Evolutionary conservation across 75 land plant genomes (phyloP).

Genomic region (Chamaecyparis obtusa): DNA sequence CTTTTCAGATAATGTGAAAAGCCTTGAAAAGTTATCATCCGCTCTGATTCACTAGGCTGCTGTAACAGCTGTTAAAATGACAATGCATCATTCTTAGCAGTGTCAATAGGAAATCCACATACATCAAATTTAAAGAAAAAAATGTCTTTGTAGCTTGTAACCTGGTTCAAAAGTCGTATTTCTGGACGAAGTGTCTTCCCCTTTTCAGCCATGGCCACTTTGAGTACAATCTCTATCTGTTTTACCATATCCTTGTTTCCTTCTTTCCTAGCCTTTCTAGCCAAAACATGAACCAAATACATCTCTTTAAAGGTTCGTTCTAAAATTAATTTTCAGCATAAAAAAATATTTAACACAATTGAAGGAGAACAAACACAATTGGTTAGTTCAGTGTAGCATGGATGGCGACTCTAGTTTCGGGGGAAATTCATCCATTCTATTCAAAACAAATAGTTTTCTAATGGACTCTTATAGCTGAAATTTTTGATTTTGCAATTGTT

Average conservation of each 20-base stretch:
- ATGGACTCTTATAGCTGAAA: no score
- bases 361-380: neutral
- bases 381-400: neutral
- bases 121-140: constrained; percentile 1
- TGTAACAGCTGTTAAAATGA: constrained; percentile 32
- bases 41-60: constrained; percentile 13
- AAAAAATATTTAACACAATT: neutral
- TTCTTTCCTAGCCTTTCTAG: constrained; percentile 49
- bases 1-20: constrained; percentile 16
- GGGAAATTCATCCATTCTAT: no score
- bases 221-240: constrained; percentile 23
- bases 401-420: neutral
- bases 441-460: no score
- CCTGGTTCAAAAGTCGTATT: constrained; percentile 41
- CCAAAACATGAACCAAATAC: constrained; percentile 12
- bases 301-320: neutral
- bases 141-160: neutral
- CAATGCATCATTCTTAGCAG: neutral
- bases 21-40: constrained; percentile 19
- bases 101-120: neutral
- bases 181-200: constrained; percentile 44
- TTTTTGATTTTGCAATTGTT: neutral
- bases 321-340: neutral
- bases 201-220: constrained; percentile 41
- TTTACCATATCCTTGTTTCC: constrained; percentile 40